Base-by-base conservation (phyloP, 2,329 filamentous ascomycete genomes). In the Sphaerostilbella broomeana region DNA sequence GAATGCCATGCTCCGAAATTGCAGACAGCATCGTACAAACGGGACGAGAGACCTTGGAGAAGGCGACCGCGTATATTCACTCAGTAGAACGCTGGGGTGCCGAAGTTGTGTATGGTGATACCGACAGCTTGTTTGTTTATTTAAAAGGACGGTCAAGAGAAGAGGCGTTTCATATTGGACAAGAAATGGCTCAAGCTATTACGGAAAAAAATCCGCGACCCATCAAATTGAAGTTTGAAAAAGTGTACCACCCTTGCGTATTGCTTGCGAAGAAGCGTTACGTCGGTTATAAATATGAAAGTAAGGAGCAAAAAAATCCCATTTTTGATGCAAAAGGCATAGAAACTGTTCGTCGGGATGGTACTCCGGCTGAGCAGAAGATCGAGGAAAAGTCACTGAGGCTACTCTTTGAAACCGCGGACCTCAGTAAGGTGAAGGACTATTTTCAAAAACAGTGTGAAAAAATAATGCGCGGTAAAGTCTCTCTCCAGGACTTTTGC, bases 261-360 rank as follows among this genome's bases (percentile, higher is more conserved):
- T 72, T 98, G 4, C 73, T 98, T 0, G 88, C 94, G 13, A 98
- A 98, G 67, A 98, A 98, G 58, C 84, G 92, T 40, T 98, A 98
- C 52, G 94, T 97, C 4, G 94, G 94, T 5, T 95, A 95, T 70
- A 95, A 95, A 59, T 98, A 94, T 64, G 92, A 98, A 57, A 77
- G 72, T 49, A 76, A 75, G 25, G 69, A 74, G 12, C 92, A 98
- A 56, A 67, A 60, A 7, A 78, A 81, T 48, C 90, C 92, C 1
- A 85, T 94, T 1, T 97, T 97, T 49, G 94, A 98, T 58, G 94
- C 92, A 42, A 98, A 98, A 61, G 92, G 94, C 20, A 98, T 97
- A 47, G 94, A 98, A 67, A 98, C 94, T 0, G 90, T 98, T 6
- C 81, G 94, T 2, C 78, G 92, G 34, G 92, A 98, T 58, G 92